Base-by-base conservation (phyloP, 306 rosid species). In the Geum urbanum region DNA sequence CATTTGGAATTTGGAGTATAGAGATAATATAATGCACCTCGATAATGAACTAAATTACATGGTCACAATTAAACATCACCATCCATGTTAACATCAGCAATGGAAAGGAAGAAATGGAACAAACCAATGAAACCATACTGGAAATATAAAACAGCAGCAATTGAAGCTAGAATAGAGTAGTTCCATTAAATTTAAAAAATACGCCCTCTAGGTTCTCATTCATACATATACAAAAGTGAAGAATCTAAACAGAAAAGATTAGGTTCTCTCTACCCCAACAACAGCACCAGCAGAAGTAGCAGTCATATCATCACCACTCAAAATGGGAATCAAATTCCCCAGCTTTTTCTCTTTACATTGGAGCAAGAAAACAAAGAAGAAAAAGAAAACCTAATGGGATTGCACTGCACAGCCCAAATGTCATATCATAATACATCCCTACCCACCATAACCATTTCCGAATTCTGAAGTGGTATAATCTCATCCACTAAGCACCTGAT, bases 281-380 rank as follows among this genome's bases (percentile, higher is more conserved):
- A 20, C 47, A 53, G 71, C 64, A 54, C 50, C 7, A 58, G 73
- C 64, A 18, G 52, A 27, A 84, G 70, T 71, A 72, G 52, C 56
- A 80, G 72, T 74, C 70, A 74, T 74, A 82, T 71, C 84, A 78
- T 78, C 86, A 64, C 84, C 88, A 78, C 81, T 71, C 50, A 78
- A 74, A 70, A 83, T 76, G 84, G 96, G 94, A 85, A 87, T 76
- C 97, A 45, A 57, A 88, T 88, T 83, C 87, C 84, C 82, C 71
- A 70, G 57, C 75, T 53, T 74, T 58, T 75, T 69, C 22, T 32
- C 37, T 32, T 32, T 69, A 70, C 55, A 35, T 1, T 24, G 69
- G 27, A 61, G 24, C 24, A 41, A 63, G 61, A 43, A 67, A 63
- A 10, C 64, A 74, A 9, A 70, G 4, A 18, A 43, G 16, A 57